Conservation (phyloP, 208 protist species). For the Acanthamoeba triangularis region DNA sequence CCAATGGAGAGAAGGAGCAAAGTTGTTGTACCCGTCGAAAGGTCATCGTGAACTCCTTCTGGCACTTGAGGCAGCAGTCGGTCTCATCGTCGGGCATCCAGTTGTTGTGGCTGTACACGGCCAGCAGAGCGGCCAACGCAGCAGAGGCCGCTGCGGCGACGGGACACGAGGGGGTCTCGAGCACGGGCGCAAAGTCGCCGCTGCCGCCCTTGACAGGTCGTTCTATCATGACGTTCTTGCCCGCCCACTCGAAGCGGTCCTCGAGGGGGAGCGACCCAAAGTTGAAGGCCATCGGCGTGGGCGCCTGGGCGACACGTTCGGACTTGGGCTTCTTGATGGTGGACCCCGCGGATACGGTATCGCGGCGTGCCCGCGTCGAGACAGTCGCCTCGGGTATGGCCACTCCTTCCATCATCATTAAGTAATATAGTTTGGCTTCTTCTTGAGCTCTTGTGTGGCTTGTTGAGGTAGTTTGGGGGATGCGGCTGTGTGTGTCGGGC, state of each 20-base stretch:
- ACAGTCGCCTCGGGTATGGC: not conserved
- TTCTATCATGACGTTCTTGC: constrained; percentile 28
- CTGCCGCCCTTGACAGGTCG: not conserved
- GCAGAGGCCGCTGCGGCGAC: not conserved
- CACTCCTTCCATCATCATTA: not conserved
- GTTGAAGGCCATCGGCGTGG: not conserved
- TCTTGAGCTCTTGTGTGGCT: not conserved
- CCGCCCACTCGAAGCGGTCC: constrained; percentile 10
- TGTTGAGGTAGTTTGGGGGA: too few species aligned
- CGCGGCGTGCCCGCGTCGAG: not conserved
- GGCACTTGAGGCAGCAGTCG: not conserved
- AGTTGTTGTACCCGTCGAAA: not conserved
- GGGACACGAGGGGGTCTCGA: not conserved
- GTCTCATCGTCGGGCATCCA: constrained; percentile 28
- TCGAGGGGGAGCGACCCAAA: constrained; percentile 9
- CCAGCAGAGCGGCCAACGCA: not conserved
- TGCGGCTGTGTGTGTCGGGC: not conserved
- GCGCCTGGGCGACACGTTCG: not conserved
- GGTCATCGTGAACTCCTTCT: not conserved
- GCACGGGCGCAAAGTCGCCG: not conserved
- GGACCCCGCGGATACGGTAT: not conserved
- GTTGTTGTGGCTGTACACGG: not conserved
- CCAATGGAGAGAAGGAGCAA: not conserved
- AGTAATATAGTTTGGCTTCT: not conserved
- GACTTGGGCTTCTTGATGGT: not conserved